phyloP scores from a whole-genome alignment of 805 yeast species.

The Myxozyma mucilagina region DNA sequence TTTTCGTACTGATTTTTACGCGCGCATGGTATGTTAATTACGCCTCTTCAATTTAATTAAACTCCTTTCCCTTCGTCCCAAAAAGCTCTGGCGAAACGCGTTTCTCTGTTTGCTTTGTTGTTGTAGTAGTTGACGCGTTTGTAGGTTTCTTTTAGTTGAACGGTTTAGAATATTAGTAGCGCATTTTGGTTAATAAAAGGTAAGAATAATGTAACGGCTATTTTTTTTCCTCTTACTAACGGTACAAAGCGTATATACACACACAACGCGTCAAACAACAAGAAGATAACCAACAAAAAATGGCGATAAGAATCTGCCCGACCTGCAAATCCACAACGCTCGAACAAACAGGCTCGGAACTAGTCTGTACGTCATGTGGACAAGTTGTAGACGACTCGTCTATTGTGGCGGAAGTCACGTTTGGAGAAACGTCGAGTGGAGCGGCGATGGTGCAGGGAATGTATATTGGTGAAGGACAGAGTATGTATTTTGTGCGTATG shows the following conservation, averaged over 20 bases:
- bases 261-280: no score
- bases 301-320: conserved; percentile 24
- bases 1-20: neutral
- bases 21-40: no score
- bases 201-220: no score
- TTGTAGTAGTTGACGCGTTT: no score
- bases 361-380: conserved; percentile 83
- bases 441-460: conserved; percentile 96
- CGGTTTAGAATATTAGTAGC: no score
- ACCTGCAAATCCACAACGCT: conserved; percentile 24
- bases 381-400: conserved; percentile 87
- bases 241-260: neutral
- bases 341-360: conserved; percentile 46
- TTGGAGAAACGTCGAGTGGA: conserved; percentile 88
- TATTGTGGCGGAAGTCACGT: conserved; percentile 91
- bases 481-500: conserved; percentile 14
- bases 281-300: no score
- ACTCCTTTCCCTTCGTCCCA: no score
- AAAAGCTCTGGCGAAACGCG: no score
- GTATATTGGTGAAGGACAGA: conserved; percentile 84
- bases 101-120: neutral
- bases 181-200: no score
- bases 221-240: no score
- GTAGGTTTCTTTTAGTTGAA: no score
- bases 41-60: no score